Evolutionary conservation across 2,329 filamentous ascomycete genomes (phyloP), one percentile per base, ranked within the genome.

Genomic region (Tolypocladium guangdongense): DNA sequence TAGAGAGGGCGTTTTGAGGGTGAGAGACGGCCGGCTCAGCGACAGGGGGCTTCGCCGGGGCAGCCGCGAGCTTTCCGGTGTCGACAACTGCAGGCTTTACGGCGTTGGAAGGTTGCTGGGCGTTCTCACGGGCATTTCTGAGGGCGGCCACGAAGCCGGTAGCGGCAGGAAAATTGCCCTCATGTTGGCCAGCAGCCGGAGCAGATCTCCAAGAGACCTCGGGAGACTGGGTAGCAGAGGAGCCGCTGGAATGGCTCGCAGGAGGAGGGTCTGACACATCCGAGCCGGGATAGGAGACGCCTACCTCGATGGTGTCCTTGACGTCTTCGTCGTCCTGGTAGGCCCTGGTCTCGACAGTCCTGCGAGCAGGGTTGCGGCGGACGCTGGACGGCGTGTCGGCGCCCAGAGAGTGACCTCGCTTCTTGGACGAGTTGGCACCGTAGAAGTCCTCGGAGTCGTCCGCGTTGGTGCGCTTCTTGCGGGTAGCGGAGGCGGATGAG

Each of bases 221-320:
- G 20, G 53, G 53, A 22, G 60, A 55, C 52, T 62, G 59, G 33
- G 59, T 57, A 37, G 65, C 58, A 7, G 66, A 67, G 46, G 66
- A 68, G 55, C 58, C 55, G 54, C 64, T 63, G 49, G 64, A 64
- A 49, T 56, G 58, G 49, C 58, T 58, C 47, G 56, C 53, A 12
- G 59, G 61, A 43, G 56, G 59, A 22, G 59, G 51, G 33, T 68
- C 67, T 27, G 64, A 64, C 43, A 66, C 64, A 45, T 65, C 64
- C 50, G 62, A 54, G 50, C 69, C 68, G 32, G 67, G 66, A 43
- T 63, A 65, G 35, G 64, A 66, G 41, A 75, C 74, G 48, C 77
- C 76, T 49, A 81, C 78, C 60, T 81, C 75, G 55, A 82, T 82
- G 16, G 78, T 81, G 61, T 82, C 78, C 61, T 78, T 74, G 32